phyloP scores from a whole-genome alignment of 345 rosid genomes.

The Clarkia xantiana region DNA sequence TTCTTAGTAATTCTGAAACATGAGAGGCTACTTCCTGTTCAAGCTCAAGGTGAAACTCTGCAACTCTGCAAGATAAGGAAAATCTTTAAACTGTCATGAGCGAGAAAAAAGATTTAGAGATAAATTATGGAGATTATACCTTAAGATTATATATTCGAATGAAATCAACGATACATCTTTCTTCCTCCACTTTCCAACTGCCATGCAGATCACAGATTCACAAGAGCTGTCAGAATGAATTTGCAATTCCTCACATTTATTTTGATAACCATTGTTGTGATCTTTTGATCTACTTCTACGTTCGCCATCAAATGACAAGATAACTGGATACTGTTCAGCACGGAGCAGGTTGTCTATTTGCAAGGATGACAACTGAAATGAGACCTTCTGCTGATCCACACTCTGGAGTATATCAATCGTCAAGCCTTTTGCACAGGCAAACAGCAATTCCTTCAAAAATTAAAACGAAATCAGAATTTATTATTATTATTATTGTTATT shows the following conservation, averaged over 20 bases:
- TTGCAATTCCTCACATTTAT: conserved; percentile 10
- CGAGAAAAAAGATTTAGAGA: background rate
- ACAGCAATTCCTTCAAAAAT: conserved; percentile 64
- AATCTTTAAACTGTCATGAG: no score
- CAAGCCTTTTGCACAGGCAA: conserved; percentile 62
- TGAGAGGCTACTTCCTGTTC: conserved; percentile 67
- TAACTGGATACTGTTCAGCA: conserved; percentile 65
- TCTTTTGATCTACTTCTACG: conserved; percentile 25
- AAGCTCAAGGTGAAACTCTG: conserved; percentile 73
- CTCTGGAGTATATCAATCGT: conserved; percentile 52
- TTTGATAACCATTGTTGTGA: conserved; percentile 11
- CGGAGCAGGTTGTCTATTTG: conserved; percentile 80
- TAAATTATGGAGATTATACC: conserved; percentile 27
- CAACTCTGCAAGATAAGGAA: conserved; percentile 41
- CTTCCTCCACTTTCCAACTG: conserved; percentile 70
- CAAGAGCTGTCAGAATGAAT: conserved; percentile 20
- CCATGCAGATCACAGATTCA: conserved; percentile 45
- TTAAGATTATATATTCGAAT: conserved; percentile 61
- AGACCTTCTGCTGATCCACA: conserved; percentile 66
- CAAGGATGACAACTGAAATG: conserved; percentile 50
- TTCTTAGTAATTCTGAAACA: conserved; percentile 50
- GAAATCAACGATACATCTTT: conserved; percentile 65
- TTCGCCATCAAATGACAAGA: conserved; percentile 59
- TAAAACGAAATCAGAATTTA: conserved; percentile 4
- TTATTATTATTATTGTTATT: no score